phyloP scores from a whole-genome alignment of 257 asterid genomes.

The Hygrophila difformis region DNA sequence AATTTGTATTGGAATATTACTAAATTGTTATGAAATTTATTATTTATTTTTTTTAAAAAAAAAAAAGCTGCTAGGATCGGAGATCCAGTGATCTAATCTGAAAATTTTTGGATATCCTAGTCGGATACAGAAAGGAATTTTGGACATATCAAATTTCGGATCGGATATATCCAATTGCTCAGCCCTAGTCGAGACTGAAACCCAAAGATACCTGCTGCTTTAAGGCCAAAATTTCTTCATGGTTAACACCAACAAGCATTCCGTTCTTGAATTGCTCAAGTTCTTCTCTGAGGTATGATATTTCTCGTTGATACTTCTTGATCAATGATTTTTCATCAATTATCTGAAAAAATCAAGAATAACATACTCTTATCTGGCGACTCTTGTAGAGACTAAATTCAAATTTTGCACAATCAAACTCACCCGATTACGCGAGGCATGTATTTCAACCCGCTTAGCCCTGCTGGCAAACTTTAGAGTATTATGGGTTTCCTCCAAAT shows the following conservation, averaged over 20 bases:
- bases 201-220: slow-evolving; percentile 59
- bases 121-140: too few relatives aligned
- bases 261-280: slow-evolving; percentile 84
- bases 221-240: slow-evolving; percentile 75
- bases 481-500: slow-evolving; percentile 96
- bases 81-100: too few relatives aligned
- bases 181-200: not conserved
- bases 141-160: too few relatives aligned
- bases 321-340: slow-evolving; percentile 96
- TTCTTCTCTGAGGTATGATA: slow-evolving; percentile 75
- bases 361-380: slow-evolving; percentile 7
- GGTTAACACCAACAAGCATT: slow-evolving; percentile 67
- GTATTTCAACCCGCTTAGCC: slow-evolving; percentile 89
- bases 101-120: too few relatives aligned
- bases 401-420: slow-evolving; percentile 15
- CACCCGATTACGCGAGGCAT: slow-evolving; percentile 93
- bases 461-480: slow-evolving; percentile 97
- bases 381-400: slow-evolving; percentile 11
- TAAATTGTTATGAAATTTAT: too few relatives aligned
- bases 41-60: too few relatives aligned
- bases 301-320: slow-evolving; percentile 96
- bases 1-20: too few relatives aligned
- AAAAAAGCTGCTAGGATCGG: too few relatives aligned
- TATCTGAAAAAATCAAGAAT: slow-evolving; percentile 40
- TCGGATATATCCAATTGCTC: too few relatives aligned